Conservation (phyloP, 2,329 filamentous ascomycete genomes). For the Fusarium odoratissimum region DNA sequence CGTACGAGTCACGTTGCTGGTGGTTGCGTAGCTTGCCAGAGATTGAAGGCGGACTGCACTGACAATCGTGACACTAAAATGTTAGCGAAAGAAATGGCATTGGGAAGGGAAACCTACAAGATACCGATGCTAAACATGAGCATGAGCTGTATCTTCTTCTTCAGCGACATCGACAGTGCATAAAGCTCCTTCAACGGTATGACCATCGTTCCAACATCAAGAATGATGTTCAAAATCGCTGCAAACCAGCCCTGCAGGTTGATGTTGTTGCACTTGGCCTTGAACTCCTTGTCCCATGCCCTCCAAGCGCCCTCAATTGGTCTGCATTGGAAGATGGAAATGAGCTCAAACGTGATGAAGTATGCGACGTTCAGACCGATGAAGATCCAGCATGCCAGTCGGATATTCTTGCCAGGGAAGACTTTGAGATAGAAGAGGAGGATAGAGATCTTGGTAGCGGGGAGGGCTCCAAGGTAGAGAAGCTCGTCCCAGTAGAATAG, state of each 20-base stretch:
- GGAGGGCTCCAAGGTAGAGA: slow-evolving; percentile 5
- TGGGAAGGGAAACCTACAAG: background rate
- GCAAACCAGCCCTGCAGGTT: slow-evolving; percentile 61
- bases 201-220: slow-evolving; percentile 53
- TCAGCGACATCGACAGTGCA: background rate
- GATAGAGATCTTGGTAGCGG: slow-evolving; percentile 14
- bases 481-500: slow-evolving; percentile 22
- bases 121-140: slow-evolving; percentile 26
- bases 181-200: slow-evolving; percentile 15
- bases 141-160: slow-evolving; percentile 27
- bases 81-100: background rate
- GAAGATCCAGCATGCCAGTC: slow-evolving; percentile 9
- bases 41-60: slow-evolving; percentile 17
- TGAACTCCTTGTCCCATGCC: slow-evolving; percentile 57
- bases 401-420: background rate
- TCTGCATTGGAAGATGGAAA: slow-evolving; percentile 59
- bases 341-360: slow-evolving; percentile 43
- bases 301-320: slow-evolving; percentile 62
- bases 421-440: slow-evolving; percentile 23
- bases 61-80: slow-evolving; percentile 9
- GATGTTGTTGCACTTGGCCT: slow-evolving; percentile 59
- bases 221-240: slow-evolving; percentile 59
- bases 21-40: slow-evolving; percentile 20
- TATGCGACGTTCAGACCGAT: slow-evolving; percentile 34
- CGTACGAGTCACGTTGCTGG: slow-evolving; percentile 19